Base-by-base conservation (phyloP, 306 rosid species). In the Fagus sylvatica region DNA sequence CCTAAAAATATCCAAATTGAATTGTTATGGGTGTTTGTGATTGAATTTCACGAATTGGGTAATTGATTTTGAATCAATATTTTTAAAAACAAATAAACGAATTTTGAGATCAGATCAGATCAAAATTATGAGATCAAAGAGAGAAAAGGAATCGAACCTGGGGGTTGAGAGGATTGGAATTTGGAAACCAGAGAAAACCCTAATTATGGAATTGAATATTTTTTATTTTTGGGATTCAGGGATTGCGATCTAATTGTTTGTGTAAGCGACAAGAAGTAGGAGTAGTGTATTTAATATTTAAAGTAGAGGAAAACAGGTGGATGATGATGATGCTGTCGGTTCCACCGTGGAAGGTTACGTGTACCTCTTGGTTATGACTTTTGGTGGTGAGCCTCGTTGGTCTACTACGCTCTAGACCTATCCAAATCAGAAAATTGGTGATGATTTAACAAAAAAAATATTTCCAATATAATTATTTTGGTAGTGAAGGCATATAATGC, bases 61-160 rank as follows among this genome's bases (percentile, higher is more conserved):
- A 17, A 65, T 62, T 33, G 10, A 55, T 28, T 9, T 12, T 11
- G 33, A 60, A 8, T 13, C 0, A 33, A 30, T 9, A 61, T 33
- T 32, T 4, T 12, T 2, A 15, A 34, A 61, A 33, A 6, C 3
- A 46, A 46, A 4, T n/a, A 17, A 65, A 39, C 32, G 17, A 65
- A 32, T 12, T 39, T 53, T 57, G 66, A 75, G 90, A 82, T 88
- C 88, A 74, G 77, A 7, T 19, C 15, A 46, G 13, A 75, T 4
- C 9, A 6, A 65, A 73, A 67, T n/a, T 59, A 46, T 13, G 17
- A 55, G 22, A 16, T 59, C 6, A 59, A 66, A 78, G 73, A 72
- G 46, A 6, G 71, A 67, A 64, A 57, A 4, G 64, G 1, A 75
- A 80, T 74, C 84, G 72, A 76, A 87, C 93, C 89, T 74, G 81